Evolutionary conservation across 768 basidiomycete genomes (phyloP).

Genomic region (Termitomyces sp.): DNA sequence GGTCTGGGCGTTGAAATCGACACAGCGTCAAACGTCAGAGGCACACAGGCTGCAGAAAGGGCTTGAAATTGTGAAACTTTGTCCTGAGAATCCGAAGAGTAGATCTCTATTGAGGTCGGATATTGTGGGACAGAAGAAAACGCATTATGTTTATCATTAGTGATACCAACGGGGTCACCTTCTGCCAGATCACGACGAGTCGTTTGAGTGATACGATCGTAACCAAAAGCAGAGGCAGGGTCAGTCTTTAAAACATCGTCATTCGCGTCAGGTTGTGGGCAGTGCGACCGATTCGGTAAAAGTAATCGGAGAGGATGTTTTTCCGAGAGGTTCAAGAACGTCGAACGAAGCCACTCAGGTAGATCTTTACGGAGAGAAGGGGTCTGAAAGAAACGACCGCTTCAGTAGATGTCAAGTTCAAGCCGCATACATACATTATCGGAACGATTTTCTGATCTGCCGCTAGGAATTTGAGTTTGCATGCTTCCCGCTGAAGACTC

Average conservation of each 20-base stretch:
- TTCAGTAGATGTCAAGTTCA: not conserved
- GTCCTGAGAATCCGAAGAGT: not conserved
- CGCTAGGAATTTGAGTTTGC: not conserved
- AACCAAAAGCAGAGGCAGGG: conserved; percentile 17
- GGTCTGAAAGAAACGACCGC: not conserved
- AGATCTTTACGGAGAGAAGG: conserved; percentile 22
- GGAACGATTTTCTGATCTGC: not conserved
- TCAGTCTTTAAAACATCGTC: conserved; percentile 5
- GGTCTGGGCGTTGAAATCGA: not conserved
- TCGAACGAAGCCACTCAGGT: conserved; percentile 53
- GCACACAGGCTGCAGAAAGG: not conserved
- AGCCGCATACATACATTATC: not conserved
- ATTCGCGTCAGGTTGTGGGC: not conserved
- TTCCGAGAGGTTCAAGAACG: conserved; percentile 42
- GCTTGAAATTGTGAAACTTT: not conserved
- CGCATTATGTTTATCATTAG: not conserved
- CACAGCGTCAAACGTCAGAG: not conserved
- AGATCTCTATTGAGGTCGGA: not conserved
- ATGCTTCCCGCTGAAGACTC: not conserved
- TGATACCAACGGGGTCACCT: not conserved
- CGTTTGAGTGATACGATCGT: not conserved
- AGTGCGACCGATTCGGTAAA: conserved; percentile 18
- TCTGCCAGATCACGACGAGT: not conserved
- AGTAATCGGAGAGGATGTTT: conserved; percentile 45
- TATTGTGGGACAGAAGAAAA: not conserved